phyloP scores from a whole-genome alignment of 306 rosid genomes.

The Arachis hypogaea region DNA sequence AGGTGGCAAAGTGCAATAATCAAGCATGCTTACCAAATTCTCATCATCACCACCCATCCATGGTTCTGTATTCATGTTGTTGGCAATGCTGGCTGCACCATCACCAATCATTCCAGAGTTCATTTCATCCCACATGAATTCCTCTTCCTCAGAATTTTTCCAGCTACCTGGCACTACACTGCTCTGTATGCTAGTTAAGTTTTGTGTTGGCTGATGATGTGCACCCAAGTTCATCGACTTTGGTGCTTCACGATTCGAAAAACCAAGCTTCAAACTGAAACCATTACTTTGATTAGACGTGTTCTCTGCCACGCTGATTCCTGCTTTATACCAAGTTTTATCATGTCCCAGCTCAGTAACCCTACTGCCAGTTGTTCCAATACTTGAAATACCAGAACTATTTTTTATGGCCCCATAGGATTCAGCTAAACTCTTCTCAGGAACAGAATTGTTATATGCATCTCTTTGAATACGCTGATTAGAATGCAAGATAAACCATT shows the following conservation, averaged over 20 bases:
- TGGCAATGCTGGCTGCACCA: slow-evolving; percentile 51
- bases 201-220: slow-evolving; percentile 53
- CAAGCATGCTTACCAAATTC: slow-evolving; percentile 63
- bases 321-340: slow-evolving; percentile 63
- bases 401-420: slow-evolving; percentile 66
- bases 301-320: slow-evolving; percentile 54
- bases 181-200: slow-evolving; percentile 47
- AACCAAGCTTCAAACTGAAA: slow-evolving; percentile 60
- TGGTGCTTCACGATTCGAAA: slow-evolving; percentile 55
- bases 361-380: slow-evolving; percentile 58
- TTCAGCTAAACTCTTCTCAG: slow-evolving; percentile 61
- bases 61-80: slow-evolving; percentile 52
- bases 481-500: slow-evolving; percentile 55
- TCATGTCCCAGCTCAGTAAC: slow-evolving; percentile 60
- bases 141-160: slow-evolving; percentile 99
- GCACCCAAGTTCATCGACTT: slow-evolving; percentile 60
- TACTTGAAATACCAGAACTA: slow-evolving; percentile 59
- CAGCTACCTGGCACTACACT: slow-evolving; percentile 68
- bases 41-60: slow-evolving; percentile 78
- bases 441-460: slow-evolving; percentile 56
- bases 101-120: slow-evolving; percentile 62
- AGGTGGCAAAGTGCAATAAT: slow-evolving; percentile 23
- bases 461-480: slow-evolving; percentile 63
- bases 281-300: slow-evolving; percentile 71
- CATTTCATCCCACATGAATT: slow-evolving; percentile 86